Evolutionary conservation across 2,329 filamentous ascomycete species (phyloP).

Genomic region (Aspergillus sp.): DNA sequence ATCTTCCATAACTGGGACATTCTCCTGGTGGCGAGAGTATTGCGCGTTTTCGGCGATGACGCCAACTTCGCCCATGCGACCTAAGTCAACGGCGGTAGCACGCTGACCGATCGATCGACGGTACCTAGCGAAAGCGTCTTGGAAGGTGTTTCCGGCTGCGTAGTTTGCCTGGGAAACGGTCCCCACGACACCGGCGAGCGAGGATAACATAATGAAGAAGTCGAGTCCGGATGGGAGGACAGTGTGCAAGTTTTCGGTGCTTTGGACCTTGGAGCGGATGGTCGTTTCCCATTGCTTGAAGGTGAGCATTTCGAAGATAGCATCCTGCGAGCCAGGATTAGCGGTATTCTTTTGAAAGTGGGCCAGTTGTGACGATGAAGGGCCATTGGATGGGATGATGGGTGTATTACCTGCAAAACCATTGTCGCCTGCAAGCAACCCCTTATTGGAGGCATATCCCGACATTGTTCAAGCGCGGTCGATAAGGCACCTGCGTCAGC

Average conservation of each 20-base stretch:
- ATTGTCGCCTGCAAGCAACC: constrained; percentile 35
- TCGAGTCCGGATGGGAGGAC: constrained; percentile 30
- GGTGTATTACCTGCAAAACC: constrained; percentile 14
- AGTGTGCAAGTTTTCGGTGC: constrained; percentile 32
- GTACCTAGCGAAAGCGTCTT: constrained; percentile 30
- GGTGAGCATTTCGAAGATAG: constrained; percentile 40
- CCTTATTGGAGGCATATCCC: constrained; percentile 25
- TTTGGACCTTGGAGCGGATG: constrained; percentile 38
- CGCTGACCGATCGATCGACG: constrained; percentile 21
- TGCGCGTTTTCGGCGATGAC: not conserved
- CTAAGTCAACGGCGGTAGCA: not conserved
- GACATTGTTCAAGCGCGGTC: not conserved
- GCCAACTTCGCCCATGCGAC: not conserved
- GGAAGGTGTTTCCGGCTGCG: constrained; percentile 35
- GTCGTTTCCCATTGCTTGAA: constrained; percentile 36
- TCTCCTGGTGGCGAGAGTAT: too few species aligned
- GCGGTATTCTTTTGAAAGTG: too few species aligned
- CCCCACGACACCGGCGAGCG: constrained; percentile 41
- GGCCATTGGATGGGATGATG: too few species aligned
- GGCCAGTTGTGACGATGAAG: too few species aligned
- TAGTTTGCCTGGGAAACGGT: constrained; percentile 45
- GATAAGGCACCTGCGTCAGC: too few species aligned
- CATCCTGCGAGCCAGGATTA: constrained; percentile 15
- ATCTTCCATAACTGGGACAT: too few species aligned
- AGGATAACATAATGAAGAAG: constrained; percentile 40